These are phyloP conservation scores for Rhodotorula sp. DNA, from an alignment of 1,284 basidiomycete species.

Conservation along the genomic window DNA sequence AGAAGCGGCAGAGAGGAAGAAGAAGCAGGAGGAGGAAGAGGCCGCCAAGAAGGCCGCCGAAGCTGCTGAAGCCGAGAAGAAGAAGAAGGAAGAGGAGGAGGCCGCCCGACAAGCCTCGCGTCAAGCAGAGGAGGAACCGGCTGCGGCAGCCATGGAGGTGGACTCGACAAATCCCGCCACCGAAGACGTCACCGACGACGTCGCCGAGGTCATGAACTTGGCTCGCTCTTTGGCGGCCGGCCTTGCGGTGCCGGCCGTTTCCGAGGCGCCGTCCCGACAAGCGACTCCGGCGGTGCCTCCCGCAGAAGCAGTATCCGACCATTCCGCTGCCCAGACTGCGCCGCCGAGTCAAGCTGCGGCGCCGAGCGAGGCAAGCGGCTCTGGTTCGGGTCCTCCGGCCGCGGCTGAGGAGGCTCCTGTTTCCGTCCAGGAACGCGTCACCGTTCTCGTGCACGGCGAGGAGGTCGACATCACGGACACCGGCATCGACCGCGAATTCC, in stretches of 20 bases:
- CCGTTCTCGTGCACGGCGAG: constrained; percentile 84
- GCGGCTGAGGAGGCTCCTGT: neutral
- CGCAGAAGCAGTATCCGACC: neutral
- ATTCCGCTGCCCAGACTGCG: too few relatives aligned
- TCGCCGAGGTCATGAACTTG: constrained; percentile 43
- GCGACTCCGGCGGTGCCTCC: constrained; percentile 1
- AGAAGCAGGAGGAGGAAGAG: constrained; percentile 46
- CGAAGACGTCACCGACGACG: constrained; percentile 34
- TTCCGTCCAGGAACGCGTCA: constrained; percentile 59
- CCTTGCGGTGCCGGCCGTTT: constrained; percentile 42
- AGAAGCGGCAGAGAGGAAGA: constrained; percentile 46
- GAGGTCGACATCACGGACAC: constrained; percentile 98
- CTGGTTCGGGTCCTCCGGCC: neutral
- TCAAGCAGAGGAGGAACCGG: constrained; percentile 38
- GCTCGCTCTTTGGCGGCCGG: constrained; percentile 45
- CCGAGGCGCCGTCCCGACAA: constrained; percentile 18
- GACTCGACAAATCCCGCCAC: constrained; percentile 3
- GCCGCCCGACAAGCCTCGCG: constrained; percentile 48
- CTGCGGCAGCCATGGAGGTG: constrained; percentile 18
- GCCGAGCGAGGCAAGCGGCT: constrained; percentile 14
- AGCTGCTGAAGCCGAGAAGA: constrained; percentile 42
- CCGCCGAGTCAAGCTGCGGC: neutral
- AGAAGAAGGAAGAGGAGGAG: constrained; percentile 36
- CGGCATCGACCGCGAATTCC: constrained; percentile 95
- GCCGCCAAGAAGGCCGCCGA: constrained; percentile 46